Base-by-base conservation (phyloP, 2,329 filamentous ascomycete genomes). In the Biscogniauxia marginata region DNA sequence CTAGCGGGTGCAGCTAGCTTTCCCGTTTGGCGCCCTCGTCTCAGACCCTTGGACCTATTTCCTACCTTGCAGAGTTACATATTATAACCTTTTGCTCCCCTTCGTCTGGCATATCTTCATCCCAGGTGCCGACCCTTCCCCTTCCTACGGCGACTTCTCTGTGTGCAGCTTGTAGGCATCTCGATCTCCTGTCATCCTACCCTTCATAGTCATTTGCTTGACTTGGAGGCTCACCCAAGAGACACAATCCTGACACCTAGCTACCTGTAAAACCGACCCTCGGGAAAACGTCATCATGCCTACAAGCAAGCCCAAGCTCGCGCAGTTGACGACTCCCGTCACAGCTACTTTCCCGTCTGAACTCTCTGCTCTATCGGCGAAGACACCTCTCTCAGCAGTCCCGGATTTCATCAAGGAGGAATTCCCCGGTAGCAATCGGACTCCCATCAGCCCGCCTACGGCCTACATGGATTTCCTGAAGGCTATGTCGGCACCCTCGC, bases 401-500 rank as follows among this genome's bases (percentile, higher is more conserved):
- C 74, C 74, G 23, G 78, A 79, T 55, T 80, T 83, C 65, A 84
- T 93, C 78, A 93, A 93, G 73, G 77, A 77, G 53, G 83, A 89
- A 64, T 71, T 65, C 51, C 63, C 67, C 80, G 88, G 55, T 83
- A 86, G 57, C 74, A 74, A 85, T 56, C 88, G 86, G 75, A 97
- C 93, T 4, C 93, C 93, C 49, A 96, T 98, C 72, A 96, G 90
- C 51, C 93, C 93, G 52, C 93, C 93, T 3, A 80, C 84, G 20
- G 93, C 93, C 56, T 98, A 98, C 71, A 88, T 91, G 64, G 92
- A 98, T 69, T 98, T 97, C 70, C 86, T 98, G 61, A 93, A 92
- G 75, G 86, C 87, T 58, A 85, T 96, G 75, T 88, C 88, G 18
- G 79, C 92, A 56, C 84, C 86, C 69, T 91, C 87, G 61, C 89